Conservation (phyloP, 495 filamentous ascomycete genomes). For the Annulohypoxylon moriforme region DNA sequence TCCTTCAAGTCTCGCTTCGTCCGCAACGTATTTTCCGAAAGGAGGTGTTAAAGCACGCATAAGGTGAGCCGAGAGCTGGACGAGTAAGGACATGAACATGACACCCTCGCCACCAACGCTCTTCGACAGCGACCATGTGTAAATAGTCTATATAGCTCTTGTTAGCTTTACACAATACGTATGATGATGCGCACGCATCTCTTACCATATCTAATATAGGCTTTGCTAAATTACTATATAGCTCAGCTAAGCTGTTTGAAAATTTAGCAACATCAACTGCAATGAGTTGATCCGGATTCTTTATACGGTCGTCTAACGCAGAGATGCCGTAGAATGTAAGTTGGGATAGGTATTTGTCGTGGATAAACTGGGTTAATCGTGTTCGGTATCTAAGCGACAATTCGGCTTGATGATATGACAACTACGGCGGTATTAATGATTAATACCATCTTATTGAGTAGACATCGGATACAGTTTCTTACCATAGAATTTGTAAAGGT, state of each 20-base stretch:
- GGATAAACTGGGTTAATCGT: constrained; percentile 89
- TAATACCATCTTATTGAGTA: not conserved
- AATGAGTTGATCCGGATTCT: constrained; percentile 97
- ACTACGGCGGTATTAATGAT: constrained; percentile 56
- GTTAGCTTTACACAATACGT: constrained; percentile 31
- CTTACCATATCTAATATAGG: constrained; percentile 88
- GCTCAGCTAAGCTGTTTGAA: constrained; percentile 91
- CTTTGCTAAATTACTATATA: constrained; percentile 98
- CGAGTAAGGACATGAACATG: constrained; percentile 92
- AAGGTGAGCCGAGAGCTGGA: constrained; percentile 89
- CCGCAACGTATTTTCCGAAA: constrained; percentile 97
- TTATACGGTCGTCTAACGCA: constrained; percentile 95
- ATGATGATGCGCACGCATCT: not conserved
- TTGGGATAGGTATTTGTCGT: constrained; percentile 90
- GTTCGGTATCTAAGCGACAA: constrained; percentile 92
- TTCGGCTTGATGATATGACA: constrained; percentile 98
- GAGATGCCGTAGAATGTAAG: constrained; percentile 99
- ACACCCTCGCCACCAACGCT: constrained; percentile 94
- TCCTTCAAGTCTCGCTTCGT: constrained; percentile 92
- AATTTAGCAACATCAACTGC: constrained; percentile 96
- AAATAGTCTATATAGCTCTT: constrained; percentile 67
- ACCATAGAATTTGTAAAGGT: constrained; percentile 99
- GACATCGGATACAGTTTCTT: constrained; percentile 45
- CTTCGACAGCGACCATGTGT: constrained; percentile 91
- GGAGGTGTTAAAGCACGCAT: constrained; percentile 98